Evolutionary conservation across 1,139 yeast genomes (phyloP).

Genomic region (Candida tunisiensis): DNA sequence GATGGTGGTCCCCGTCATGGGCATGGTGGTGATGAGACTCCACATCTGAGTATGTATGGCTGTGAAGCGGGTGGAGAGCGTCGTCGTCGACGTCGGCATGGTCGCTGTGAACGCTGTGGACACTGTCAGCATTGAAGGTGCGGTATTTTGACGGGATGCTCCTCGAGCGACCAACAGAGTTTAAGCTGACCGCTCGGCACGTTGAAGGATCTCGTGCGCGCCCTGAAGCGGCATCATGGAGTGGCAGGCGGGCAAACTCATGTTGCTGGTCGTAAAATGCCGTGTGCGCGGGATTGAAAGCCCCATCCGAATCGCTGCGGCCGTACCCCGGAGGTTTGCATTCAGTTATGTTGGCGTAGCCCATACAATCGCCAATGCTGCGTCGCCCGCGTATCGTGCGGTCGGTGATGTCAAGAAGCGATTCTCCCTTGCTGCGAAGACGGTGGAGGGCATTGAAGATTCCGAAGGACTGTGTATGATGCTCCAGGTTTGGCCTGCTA

Average conservation of each 20-base stretch:
- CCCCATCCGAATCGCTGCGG: neutral
- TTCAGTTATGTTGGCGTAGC: conserved; percentile 31
- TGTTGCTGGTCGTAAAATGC: neutral
- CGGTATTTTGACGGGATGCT: neutral
- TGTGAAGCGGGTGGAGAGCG: conserved; percentile 1
- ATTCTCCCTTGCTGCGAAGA: no score
- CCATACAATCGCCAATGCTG: conserved; percentile 34
- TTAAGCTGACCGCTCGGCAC: no score
- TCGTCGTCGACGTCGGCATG: conserved; percentile 3
- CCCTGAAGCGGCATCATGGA: no score
- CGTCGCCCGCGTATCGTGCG: no score
- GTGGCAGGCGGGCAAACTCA: no score
- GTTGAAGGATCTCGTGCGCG: no score
- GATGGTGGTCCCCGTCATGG: conserved; percentile 40
- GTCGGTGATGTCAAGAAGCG: no score
- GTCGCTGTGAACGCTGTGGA: conserved; percentile 1
- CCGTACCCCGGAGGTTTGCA: conserved; percentile 2
- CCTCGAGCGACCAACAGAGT: no score
- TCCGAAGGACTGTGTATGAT: no score
- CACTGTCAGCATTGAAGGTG: neutral
- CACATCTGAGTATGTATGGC: neutral
- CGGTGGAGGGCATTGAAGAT: no score
- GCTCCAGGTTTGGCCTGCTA: no score
- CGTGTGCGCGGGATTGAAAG: neutral
- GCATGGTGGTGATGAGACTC: conserved; percentile 2